Percentiles rank a stretch among this genome's conserved stretches.
Evolutionary conservation across 768 basidiomycete genomes (phyloP).

Genomic region (Trametes gibbosa): DNA sequence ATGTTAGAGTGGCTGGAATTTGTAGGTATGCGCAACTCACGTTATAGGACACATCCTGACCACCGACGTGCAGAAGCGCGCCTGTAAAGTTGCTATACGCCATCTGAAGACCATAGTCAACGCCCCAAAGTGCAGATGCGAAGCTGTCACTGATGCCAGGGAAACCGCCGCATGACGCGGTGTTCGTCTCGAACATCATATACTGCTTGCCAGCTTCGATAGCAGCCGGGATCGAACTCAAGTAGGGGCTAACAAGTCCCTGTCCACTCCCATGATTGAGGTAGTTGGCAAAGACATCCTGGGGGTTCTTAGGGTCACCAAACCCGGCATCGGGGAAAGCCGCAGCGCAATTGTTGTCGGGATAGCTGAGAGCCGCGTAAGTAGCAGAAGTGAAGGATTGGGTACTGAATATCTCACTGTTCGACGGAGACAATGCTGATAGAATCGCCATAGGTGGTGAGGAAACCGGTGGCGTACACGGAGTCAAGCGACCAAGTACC

Average conservation of each 20-base stretch:
- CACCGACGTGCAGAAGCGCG: constrained; percentile 46
- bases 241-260: constrained; percentile 38
- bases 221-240: constrained; percentile 33
- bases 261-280: constrained; percentile 42
- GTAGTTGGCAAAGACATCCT: constrained; percentile 41
- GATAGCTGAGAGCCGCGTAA: constrained; percentile 31
- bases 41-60: constrained; percentile 51
- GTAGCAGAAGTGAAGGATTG: background rate
- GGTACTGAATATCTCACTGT: constrained; percentile 31
- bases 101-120: constrained; percentile 50
- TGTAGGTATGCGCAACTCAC: constrained; percentile 33
- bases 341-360: constrained; percentile 36
- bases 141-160: constrained; percentile 50
- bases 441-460: constrained; percentile 27
- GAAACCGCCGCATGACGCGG: constrained; percentile 53
- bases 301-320: constrained; percentile 32
- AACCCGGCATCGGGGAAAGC: constrained; percentile 23
- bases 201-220: constrained; percentile 36
- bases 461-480: constrained; percentile 30
- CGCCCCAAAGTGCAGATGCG: constrained; percentile 47
- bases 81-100: constrained; percentile 46
- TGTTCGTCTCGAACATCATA: constrained; percentile 55
- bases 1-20: background rate
- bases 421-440: constrained; percentile 42
- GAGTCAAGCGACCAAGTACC: constrained; percentile 17